These are phyloP conservation scores for Penicillium malachiteum DNA, from an alignment of 495 filamentous ascomycete genomes.

Conservation along the genomic window DNA sequence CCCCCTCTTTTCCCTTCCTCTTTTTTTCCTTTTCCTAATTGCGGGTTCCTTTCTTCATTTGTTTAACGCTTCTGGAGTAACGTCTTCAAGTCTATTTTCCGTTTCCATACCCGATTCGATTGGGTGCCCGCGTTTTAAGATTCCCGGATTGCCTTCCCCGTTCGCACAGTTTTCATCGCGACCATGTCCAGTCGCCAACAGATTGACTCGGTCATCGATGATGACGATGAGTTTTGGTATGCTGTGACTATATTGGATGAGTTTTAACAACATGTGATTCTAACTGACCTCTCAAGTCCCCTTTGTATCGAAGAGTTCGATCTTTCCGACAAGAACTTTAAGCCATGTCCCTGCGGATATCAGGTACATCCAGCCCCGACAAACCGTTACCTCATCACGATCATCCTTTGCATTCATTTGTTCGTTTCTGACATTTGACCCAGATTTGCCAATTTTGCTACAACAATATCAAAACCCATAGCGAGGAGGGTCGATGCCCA, in stretches of 20 bases:
- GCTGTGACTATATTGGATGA: constrained; percentile 17
- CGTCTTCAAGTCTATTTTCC: constrained; percentile 16
- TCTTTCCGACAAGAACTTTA: constrained; percentile 94
- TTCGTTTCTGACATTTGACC: constrained; percentile 1
- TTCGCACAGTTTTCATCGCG: constrained; percentile 22
- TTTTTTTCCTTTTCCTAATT: constrained; percentile 16
- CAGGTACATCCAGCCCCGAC: constrained; percentile 58
- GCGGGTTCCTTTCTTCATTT: constrained; percentile 9
- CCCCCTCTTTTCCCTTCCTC: constrained; percentile 13
- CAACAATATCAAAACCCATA: constrained; percentile 91
- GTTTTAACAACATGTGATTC: constrained; percentile 1
- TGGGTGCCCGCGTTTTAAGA: constrained; percentile 33
- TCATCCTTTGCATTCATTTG: background rate
- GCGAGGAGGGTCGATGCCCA: constrained; percentile 92
- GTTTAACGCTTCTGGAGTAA: constrained; percentile 13
- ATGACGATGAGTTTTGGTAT: constrained; percentile 92
- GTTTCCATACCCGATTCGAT: constrained; percentile 25
- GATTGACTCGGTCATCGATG: constrained; percentile 96
- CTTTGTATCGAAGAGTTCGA: constrained; percentile 99
- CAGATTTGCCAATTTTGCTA: constrained; percentile 99
- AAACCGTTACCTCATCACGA: background rate
- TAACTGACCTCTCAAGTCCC: constrained; percentile 56
- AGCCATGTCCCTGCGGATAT: constrained; percentile 96
- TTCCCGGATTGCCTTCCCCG: constrained; percentile 22
- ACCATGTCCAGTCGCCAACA: constrained; percentile 64